phyloP scores from a whole-genome alignment of 148 eudicot genomes.

The Oxyria digyna region DNA sequence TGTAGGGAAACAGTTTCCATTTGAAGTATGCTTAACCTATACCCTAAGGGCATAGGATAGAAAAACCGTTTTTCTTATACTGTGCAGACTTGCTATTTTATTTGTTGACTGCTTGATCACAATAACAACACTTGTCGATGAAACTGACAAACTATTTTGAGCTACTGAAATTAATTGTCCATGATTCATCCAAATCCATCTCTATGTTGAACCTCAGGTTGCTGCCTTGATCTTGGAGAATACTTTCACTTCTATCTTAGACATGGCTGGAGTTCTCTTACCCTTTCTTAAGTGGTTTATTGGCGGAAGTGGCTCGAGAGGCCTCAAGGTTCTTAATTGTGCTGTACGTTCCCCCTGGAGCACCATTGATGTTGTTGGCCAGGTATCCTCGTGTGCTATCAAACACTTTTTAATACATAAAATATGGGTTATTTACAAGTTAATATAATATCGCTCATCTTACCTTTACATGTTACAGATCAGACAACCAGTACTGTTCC shows the following conservation, averaged over 20 bases:
- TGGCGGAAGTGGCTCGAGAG: slow-evolving; percentile 62
- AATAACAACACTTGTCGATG: background rate
- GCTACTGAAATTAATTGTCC: background rate
- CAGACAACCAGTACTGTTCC: slow-evolving; percentile 76
- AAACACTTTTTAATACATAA: too few relatives aligned
- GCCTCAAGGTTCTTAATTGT: slow-evolving; percentile 53
- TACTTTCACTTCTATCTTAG: slow-evolving; percentile 89
- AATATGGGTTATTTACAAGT: background rate
- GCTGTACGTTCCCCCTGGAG: slow-evolving; percentile 91
- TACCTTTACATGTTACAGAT: slow-evolving; percentile 35
- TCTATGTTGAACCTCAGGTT: slow-evolving; percentile 29
- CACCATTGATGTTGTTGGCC: slow-evolving; percentile 64
- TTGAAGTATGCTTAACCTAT: too few relatives aligned
- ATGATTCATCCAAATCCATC: background rate
- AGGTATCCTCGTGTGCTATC: slow-evolving; percentile 34
- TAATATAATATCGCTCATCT: background rate
- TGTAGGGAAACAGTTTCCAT: too few relatives aligned
- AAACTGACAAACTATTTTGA: background rate
- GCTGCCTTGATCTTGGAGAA: slow-evolving; percentile 76
- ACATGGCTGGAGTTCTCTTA: slow-evolving; percentile 93
- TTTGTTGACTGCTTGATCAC: background rate
- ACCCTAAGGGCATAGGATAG: too few relatives aligned
- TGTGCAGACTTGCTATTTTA: background rate
- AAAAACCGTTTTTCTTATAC: too few relatives aligned
- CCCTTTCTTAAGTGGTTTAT: slow-evolving; percentile 89